Evolutionary conservation across 2,329 filamentous ascomycete genomes (phyloP), one percentile per base, ranked within the genome.

Genomic region (Monosporascus sp.): DNA sequence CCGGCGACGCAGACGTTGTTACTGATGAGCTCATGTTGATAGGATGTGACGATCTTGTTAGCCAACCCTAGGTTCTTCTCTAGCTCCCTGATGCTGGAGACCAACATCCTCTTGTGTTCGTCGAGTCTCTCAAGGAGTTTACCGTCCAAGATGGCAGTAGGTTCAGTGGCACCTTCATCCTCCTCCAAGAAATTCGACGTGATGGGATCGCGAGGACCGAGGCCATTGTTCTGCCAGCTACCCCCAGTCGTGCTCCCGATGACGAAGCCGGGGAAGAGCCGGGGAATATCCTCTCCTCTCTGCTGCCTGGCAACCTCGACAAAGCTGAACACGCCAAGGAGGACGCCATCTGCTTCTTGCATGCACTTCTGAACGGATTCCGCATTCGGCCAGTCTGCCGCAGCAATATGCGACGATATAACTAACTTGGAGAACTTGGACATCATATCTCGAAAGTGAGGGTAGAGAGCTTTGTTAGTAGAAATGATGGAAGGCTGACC

Each of bases 391-490:
- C 91, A 97, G 72, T 99, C 94, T 36, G 93, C 90, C 6, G 93
- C 91, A 39, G 94, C 94, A 67, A 99, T 97, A 68, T 99, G 94
- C 15, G 94, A 97, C 3, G 94, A 99, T 48, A 99, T 86, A 45
- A 99, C 94, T 9, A 99, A 79, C 70, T 99, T 99, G n/a, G 94
- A 97, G 70, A 99, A 99, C 63, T 96, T 92, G 45, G 94, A 97
- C 94, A 99, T 99, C 86, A 97, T 97, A 68, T 97, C 94, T 51
- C 94, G 82, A 72, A 99, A 99, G 71, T 97, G 92, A 24, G 94
- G 94, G 66, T 97, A 97, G 17, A 99, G 77, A 0, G 91, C 89
- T 70, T 97, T 97, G 76, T 99, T 99, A 5, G 90, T 95, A 6
- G 92, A 97, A 55, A 99, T 99, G 64, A 99, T 97, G n/a, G 94